phyloP scores from a whole-genome alignment of 23 red algal species.

The Cyanidiococcus yangmingshanensis region DNA sequence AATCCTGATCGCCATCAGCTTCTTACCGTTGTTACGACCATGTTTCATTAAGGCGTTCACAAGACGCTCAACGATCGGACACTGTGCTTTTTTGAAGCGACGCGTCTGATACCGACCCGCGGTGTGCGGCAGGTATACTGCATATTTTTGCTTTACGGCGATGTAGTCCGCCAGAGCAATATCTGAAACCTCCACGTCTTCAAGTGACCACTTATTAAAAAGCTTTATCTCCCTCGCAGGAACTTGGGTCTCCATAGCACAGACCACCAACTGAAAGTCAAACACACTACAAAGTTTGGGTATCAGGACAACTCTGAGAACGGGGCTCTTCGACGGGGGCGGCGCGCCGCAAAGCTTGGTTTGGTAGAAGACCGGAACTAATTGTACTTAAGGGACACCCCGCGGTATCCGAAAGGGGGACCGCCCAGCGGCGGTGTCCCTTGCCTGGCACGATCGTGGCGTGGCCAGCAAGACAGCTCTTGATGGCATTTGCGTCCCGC shows the following conservation, averaged over 20 bases:
- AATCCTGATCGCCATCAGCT: conserved; percentile 97
- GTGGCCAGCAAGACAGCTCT: too few relatives aligned
- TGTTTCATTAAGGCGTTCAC: conserved; percentile 98
- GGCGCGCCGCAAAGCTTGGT: too few relatives aligned
- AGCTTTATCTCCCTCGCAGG: conserved; percentile 62
- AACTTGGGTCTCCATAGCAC: neutral
- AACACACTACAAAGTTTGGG: too few relatives aligned
- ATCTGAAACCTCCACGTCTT: conserved; percentile 78
- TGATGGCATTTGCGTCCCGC: too few relatives aligned
- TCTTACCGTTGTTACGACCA: conserved; percentile 98
- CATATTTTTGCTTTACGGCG: conserved; percentile 91
- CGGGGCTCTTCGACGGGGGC: too few relatives aligned
- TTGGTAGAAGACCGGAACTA: too few relatives aligned
- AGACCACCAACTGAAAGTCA: too few relatives aligned
- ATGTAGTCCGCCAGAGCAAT: conserved; percentile 94
- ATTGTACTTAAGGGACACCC: too few relatives aligned
- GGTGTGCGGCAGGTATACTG: conserved; percentile 97
- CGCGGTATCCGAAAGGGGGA: too few relatives aligned
- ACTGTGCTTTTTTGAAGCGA: conserved; percentile 89
- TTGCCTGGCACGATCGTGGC: too few relatives aligned
- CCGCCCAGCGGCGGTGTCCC: too few relatives aligned
- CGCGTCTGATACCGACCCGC: conserved; percentile 87
- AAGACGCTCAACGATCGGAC: conserved; percentile 95
- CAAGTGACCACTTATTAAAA: conserved; percentile 96
- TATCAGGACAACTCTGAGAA: too few relatives aligned